Evolutionary conservation across 495 filamentous ascomycete species (phyloP).

Genomic region (Penicilliopsis zonata): DNA sequence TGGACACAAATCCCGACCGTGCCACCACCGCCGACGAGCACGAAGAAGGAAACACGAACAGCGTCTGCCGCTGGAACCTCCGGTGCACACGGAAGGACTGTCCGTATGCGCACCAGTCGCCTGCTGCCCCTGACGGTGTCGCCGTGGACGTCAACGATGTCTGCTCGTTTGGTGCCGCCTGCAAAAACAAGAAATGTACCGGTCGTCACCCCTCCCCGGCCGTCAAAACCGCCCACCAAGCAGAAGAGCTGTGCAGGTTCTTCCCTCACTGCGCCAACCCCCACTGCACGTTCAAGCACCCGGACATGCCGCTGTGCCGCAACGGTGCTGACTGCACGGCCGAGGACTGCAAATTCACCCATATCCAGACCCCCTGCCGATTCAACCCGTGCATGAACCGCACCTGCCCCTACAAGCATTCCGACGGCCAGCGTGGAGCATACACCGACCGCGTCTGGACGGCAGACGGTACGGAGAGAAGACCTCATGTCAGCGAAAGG

Average conservation of each 20-base stretch:
- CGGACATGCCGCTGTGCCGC: constrained; percentile 67
- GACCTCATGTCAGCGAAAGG: constrained; percentile 72
- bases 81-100: constrained; percentile 82
- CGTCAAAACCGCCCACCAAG: constrained; percentile 58
- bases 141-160: constrained; percentile 66
- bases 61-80: constrained; percentile 72
- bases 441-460: constrained; percentile 91
- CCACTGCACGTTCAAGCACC: constrained; percentile 77
- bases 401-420: constrained; percentile 78
- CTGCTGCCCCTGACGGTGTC: constrained; percentile 74
- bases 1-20: constrained; percentile 21
- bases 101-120: constrained; percentile 86
- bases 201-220: constrained; percentile 89
- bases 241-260: constrained; percentile 84
- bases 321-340: constrained; percentile 87
- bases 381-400: constrained; percentile 85
- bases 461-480: constrained; percentile 36
- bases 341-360: constrained; percentile 81
- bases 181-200: constrained; percentile 90
- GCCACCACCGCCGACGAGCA: constrained; percentile 20
- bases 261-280: constrained; percentile 88
- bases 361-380: constrained; percentile 71
- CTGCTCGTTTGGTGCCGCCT: constrained; percentile 79
- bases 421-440: constrained; percentile 69
- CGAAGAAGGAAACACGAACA: constrained; percentile 42